Conservation (phyloP, 352 stramenopile genomes). For the Peronospora belbahrii region DNA sequence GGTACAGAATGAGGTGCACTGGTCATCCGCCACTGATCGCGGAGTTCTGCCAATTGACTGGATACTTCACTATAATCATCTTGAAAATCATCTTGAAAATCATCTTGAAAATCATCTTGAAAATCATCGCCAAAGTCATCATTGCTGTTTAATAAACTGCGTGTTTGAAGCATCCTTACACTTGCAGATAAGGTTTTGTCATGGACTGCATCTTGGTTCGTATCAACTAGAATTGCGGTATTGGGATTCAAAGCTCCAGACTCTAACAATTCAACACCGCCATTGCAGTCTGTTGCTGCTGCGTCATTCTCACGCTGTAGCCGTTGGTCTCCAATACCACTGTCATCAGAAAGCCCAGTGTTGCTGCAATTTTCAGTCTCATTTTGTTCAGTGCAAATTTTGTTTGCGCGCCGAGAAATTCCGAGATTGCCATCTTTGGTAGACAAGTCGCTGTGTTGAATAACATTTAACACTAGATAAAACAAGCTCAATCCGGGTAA, state of each 20-base stretch:
- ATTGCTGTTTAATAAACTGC: constrained; percentile 1
- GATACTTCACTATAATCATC: constrained; percentile 2
- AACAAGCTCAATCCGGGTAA: background rate
- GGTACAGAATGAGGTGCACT: constrained; percentile 29
- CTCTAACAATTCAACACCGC: too few species aligned
- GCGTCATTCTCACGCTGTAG: background rate
- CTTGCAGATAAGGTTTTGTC: constrained; percentile 9
- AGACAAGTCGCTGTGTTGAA: background rate
- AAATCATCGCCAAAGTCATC: background rate
- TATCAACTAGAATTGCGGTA: background rate
- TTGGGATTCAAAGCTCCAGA: background rate
- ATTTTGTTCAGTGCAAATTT: background rate
- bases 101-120: constrained; percentile 1
- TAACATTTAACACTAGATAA: background rate
- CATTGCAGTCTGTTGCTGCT: background rate
- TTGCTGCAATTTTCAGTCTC: background rate
- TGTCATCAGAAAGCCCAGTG: background rate
- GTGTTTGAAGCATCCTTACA: constrained; percentile 1
- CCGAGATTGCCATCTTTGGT: background rate
- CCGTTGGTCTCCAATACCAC: background rate
- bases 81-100: background rate
- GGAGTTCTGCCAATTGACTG: background rate
- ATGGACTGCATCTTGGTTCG: background rate
- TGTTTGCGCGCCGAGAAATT: background rate
- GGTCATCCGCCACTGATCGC: constrained; percentile 10